A percentile compares a stretch with the other conserved stretches of the same genome.
phyloP scores from a whole-genome alignment of 805 yeast genomes.

The Sugiyamaella mastotermitis region DNA sequence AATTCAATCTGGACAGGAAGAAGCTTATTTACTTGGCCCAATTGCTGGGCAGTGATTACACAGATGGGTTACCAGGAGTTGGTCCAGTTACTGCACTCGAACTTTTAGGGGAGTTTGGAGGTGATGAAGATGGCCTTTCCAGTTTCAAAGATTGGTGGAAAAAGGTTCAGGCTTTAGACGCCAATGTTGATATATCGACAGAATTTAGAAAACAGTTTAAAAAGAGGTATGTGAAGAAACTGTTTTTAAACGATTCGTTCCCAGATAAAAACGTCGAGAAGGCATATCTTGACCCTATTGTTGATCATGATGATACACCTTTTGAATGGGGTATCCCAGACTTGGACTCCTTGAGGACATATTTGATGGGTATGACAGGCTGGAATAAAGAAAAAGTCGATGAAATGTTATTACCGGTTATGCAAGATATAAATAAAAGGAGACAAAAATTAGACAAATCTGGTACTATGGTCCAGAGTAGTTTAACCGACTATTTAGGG shows the following conservation, averaged over 20 bases:
- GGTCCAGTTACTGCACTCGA: slow-evolving; percentile 95
- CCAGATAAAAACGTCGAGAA: slow-evolving; percentile 65
- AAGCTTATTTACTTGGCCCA: slow-evolving; percentile 76
- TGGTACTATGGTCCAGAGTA: slow-evolving; percentile 15
- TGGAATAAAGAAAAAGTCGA: slow-evolving; percentile 78
- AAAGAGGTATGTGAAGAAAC: slow-evolving; percentile 48
- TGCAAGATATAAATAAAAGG: slow-evolving; percentile 60
- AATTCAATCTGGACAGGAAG: slow-evolving; percentile 57
- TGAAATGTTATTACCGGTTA: slow-evolving; percentile 78
- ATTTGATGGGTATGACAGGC: slow-evolving; percentile 61
- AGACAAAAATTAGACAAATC: slow-evolving; percentile 12
- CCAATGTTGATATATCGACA: slow-evolving; percentile 36
- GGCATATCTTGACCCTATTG: slow-evolving; percentile 77
- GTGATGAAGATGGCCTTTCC: slow-evolving; percentile 36
- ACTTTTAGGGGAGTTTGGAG: slow-evolving; percentile 75
- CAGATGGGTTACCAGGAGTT: slow-evolving; percentile 85
- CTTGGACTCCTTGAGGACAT: slow-evolving; percentile 68
- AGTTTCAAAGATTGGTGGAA: slow-evolving; percentile 54
- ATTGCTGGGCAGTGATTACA: slow-evolving; percentile 89
- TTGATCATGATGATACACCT: slow-evolving; percentile 69
- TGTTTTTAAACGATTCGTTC: slow-evolving; percentile 52
- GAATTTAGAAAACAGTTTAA: slow-evolving; percentile 54
- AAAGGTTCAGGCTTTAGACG: slow-evolving; percentile 36
- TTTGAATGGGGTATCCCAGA: slow-evolving; percentile 92
- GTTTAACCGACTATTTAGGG: slow-evolving; percentile 20